Percentiles rank a stretch among this genome's conserved stretches.
These are phyloP conservation scores for Coprinellus aureogranulatus DNA, from an alignment of 768 basidiomycete species.

Conservation along the genomic window DNA sequence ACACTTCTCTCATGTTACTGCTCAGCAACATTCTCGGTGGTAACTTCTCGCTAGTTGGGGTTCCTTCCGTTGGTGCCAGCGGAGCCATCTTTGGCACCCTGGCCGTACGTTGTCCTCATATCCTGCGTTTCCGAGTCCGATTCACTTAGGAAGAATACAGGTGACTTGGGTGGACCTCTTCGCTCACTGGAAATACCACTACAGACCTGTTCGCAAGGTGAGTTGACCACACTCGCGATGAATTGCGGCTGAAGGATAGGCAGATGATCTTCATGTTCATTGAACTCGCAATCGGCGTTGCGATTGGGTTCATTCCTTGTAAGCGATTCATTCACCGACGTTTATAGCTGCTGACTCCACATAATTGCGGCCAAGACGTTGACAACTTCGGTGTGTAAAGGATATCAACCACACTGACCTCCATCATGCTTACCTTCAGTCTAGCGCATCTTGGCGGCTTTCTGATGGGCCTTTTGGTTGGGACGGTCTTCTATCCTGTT, in stretches of 20 bases:
- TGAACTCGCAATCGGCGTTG: slow-evolving; percentile 84
- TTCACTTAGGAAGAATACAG: slow-evolving; percentile 24
- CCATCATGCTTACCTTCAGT: slow-evolving; percentile 6
- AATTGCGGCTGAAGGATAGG: background rate
- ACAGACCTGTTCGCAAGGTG: slow-evolving; percentile 78
- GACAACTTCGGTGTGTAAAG: slow-evolving; percentile 83
- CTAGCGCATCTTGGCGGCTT: slow-evolving; percentile 86
- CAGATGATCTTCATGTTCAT: slow-evolving; percentile 82
- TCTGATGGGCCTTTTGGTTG: slow-evolving; percentile 78
- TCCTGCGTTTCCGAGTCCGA: too few species aligned
- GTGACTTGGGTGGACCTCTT: slow-evolving; percentile 86
- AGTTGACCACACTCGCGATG: slow-evolving; percentile 9
- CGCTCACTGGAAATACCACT: slow-evolving; percentile 89
- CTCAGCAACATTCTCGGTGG: slow-evolving; percentile 82
- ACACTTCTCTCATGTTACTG: background rate
- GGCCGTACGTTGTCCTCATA: slow-evolving; percentile 47
- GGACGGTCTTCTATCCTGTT: slow-evolving; percentile 84
- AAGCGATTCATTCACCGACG: slow-evolving; percentile 22
- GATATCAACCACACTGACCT: background rate
- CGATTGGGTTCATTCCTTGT: slow-evolving; percentile 83
- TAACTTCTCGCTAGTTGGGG: slow-evolving; percentile 86
- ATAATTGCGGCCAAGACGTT: slow-evolving; percentile 47
- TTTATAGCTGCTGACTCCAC: background rate
- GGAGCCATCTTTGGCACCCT: slow-evolving; percentile 91
- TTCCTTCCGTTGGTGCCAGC: slow-evolving; percentile 87